Percentiles rank a stretch among this genome's conserved stretches.
Conservation (phyloP, 352 stramenopile species). For the Phytopythium kandeliae region DNA sequence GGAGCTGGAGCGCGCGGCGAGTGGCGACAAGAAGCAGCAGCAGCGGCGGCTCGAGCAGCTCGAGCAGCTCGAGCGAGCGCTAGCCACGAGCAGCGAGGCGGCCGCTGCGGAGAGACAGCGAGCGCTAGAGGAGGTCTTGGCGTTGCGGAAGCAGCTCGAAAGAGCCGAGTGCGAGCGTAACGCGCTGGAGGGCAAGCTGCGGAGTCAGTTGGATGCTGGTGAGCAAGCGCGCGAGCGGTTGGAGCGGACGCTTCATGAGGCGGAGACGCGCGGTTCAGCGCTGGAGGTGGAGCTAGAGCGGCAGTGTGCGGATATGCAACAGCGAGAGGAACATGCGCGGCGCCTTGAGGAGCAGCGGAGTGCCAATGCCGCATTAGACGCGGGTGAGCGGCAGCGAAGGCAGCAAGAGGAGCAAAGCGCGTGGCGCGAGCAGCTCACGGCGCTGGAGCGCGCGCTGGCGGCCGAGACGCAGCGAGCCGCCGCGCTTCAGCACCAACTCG, state of each 20-base stretch:
- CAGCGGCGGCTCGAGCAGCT: slow-evolving; percentile 27
- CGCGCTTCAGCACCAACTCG: slow-evolving; percentile 36
- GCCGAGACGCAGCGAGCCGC: slow-evolving; percentile 30
- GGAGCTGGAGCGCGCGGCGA: slow-evolving; percentile 16
- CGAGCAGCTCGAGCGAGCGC: slow-evolving; percentile 24
- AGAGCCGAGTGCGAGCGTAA: slow-evolving; percentile 7
- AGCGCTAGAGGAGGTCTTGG: not conserved
- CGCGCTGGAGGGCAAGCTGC: slow-evolving; percentile 3
- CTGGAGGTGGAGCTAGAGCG: slow-evolving; percentile 27
- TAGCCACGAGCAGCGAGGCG: slow-evolving; percentile 15
- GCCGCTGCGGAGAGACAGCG: not conserved
- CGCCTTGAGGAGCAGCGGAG: slow-evolving; percentile 45
- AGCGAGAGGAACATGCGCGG: slow-evolving; percentile 41
- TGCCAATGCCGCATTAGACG: slow-evolving; percentile 37
- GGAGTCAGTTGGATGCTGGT: not conserved
- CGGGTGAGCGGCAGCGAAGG: slow-evolving; percentile 34
- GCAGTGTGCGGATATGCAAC: slow-evolving; percentile 16
- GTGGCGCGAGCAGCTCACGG: slow-evolving; percentile 56
- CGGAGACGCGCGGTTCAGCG: slow-evolving; percentile 14
- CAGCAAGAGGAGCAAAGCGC: slow-evolving; percentile 39
- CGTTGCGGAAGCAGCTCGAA: not conserved
- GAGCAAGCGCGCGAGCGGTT: not conserved
- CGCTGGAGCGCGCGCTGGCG: slow-evolving; percentile 45
- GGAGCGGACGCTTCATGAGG: slow-evolving; percentile 13
- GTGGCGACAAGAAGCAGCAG: slow-evolving; percentile 13